phyloP scores from a whole-genome alignment of 2,329 filamentous ascomycete genomes.

The Pseudogymnoascus sp. region DNA sequence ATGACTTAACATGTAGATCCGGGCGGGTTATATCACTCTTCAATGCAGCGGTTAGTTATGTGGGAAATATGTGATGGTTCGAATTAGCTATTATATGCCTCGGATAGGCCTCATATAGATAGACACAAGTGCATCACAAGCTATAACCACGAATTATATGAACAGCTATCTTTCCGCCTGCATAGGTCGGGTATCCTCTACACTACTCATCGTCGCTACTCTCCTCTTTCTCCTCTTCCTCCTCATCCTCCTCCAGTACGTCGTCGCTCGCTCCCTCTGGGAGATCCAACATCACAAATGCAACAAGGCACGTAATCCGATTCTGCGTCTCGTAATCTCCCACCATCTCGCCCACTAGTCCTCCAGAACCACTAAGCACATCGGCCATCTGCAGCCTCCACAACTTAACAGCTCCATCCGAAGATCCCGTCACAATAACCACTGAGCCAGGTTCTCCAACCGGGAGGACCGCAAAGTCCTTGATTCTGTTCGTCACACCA shows the following conservation, averaged over 20 bases:
- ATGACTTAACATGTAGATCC: neutral
- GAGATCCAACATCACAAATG: slow-evolving; percentile 72
- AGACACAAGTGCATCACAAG: neutral
- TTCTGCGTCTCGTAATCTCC: slow-evolving; percentile 78
- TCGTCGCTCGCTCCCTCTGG: slow-evolving; percentile 50
- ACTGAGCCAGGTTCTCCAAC: slow-evolving; percentile 35
- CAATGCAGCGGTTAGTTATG: neutral
- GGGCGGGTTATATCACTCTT: neutral
- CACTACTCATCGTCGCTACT: slow-evolving; percentile 17
- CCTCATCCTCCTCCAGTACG: slow-evolving; percentile 20
- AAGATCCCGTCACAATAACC: slow-evolving; percentile 66
- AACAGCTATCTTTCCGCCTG: neutral
- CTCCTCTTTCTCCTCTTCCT: slow-evolving; percentile 22
- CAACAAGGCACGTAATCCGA: slow-evolving; percentile 78
- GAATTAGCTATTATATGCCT: neutral
- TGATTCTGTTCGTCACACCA: slow-evolving; percentile 63
- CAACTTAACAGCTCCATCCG: slow-evolving; percentile 74
- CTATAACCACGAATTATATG: neutral
- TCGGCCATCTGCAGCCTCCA: slow-evolving; percentile 51
- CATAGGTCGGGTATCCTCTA: slow-evolving; percentile 1
- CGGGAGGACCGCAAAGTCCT: slow-evolving; percentile 73
- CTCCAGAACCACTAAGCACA: slow-evolving; percentile 32
- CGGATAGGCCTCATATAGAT: neutral
- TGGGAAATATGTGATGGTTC: neutral
- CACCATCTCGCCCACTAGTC: slow-evolving; percentile 44